Evolutionary conservation across 2,329 filamentous ascomycete species (phyloP).

Genomic region (Cladosporium sp.): DNA sequence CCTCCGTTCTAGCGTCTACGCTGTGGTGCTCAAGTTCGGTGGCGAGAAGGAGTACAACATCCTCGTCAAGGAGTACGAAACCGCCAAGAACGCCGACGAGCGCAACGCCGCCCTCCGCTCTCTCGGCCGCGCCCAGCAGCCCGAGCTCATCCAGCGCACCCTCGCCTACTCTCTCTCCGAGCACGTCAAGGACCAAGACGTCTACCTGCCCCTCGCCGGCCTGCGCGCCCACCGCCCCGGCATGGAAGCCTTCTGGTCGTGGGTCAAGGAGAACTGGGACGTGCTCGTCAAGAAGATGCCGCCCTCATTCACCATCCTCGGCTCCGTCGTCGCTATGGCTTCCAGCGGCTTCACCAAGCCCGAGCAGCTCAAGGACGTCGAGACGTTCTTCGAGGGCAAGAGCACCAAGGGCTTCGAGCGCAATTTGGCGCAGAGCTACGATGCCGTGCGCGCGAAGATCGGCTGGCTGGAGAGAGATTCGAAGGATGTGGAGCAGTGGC

Average conservation of each 20-base stretch:
- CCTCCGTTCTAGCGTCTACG: slow-evolving; percentile 82
- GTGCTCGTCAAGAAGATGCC: slow-evolving; percentile 77
- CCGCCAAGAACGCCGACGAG: slow-evolving; percentile 77
- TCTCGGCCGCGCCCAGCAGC: slow-evolving; percentile 75
- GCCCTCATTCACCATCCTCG: slow-evolving; percentile 83
- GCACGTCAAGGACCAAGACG: slow-evolving; percentile 90
- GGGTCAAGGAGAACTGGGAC: slow-evolving; percentile 90
- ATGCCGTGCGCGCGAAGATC: slow-evolving; percentile 81
- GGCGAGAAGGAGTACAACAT: slow-evolving; percentile 84
- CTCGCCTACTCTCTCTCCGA: slow-evolving; percentile 73
- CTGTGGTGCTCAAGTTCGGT: slow-evolving; percentile 79
- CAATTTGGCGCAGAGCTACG: slow-evolving; percentile 84
- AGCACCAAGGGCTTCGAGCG: slow-evolving; percentile 88
- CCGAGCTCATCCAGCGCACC: slow-evolving; percentile 79
- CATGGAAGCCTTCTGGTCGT: slow-evolving; percentile 76
- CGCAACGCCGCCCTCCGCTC: slow-evolving; percentile 86
- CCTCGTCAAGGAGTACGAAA: slow-evolving; percentile 73
- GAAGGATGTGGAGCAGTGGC: slow-evolving; percentile 73
- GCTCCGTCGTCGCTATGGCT: slow-evolving; percentile 78
- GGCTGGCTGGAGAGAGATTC: slow-evolving; percentile 77
- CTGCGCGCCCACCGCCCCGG: slow-evolving; percentile 76
- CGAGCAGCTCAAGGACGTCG: slow-evolving; percentile 73
- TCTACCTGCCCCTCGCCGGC: slow-evolving; percentile 83
- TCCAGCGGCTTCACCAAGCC: slow-evolving; percentile 77
- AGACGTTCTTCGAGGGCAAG: slow-evolving; percentile 78